phyloP scores from a whole-genome alignment of 1,139 yeast genomes.

The Kodamaea plutei region DNA sequence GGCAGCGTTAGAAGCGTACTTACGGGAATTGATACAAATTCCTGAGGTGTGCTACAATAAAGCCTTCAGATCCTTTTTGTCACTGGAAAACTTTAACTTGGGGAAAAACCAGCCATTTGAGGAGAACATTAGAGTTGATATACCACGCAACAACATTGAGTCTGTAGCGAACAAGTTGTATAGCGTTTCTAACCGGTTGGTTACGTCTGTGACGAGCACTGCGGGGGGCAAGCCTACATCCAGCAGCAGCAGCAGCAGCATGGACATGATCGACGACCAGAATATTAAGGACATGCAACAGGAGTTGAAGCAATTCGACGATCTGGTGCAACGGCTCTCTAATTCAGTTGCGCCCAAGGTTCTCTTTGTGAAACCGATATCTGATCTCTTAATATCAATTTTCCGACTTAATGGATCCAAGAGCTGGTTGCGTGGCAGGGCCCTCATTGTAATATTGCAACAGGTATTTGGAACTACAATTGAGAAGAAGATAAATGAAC shows the following conservation, averaged over 20 bases:
- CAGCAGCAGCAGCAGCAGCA: too few relatives aligned
- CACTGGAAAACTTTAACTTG: slow-evolving; percentile 60
- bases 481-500: slow-evolving; percentile 60
- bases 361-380: slow-evolving; percentile 76
- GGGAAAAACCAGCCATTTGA: slow-evolving; percentile 33
- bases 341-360: slow-evolving; percentile 17
- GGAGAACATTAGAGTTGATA: slow-evolving; percentile 13
- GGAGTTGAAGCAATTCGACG: slow-evolving; percentile 40
- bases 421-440: slow-evolving; percentile 82
- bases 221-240: too few relatives aligned
- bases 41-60: slow-evolving; percentile 72
- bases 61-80: slow-evolving; percentile 70
- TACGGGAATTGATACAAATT: slow-evolving; percentile 52
- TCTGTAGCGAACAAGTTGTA: slow-evolving; percentile 42
- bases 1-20: slow-evolving; percentile 56
- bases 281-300: slow-evolving; percentile 40
- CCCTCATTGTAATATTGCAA: slow-evolving; percentile 74
- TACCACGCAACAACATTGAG: slow-evolving; percentile 21
- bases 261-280: slow-evolving; percentile 15
- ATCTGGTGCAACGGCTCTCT: slow-evolving; percentile 19
- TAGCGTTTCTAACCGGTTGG: slow-evolving; percentile 32
- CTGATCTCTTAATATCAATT: slow-evolving; percentile 66
- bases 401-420: slow-evolving; percentile 66
- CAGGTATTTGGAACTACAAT: slow-evolving; percentile 86
- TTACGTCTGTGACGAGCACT: too few relatives aligned